Conservation (phyloP, 257 asterid species). For the Nicotiana noctiflora region DNA sequence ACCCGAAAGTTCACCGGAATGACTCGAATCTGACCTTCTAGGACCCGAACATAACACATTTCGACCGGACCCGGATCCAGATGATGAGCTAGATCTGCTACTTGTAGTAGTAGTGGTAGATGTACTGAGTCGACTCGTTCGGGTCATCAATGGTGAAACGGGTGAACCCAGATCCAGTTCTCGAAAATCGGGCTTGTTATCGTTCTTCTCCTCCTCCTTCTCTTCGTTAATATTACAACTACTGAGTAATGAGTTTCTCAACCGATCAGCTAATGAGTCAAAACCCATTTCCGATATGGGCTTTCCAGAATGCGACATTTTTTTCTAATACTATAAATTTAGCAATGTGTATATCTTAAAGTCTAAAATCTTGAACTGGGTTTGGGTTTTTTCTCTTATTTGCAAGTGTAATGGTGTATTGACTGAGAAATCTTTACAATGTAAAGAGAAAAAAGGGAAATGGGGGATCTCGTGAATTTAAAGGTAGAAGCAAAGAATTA, state of each 20-base stretch:
- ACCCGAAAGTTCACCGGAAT: conserved; percentile 45
- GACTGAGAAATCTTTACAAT: too few relatives aligned
- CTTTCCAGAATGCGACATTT: not conserved
- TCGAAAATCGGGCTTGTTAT: conserved; percentile 11
- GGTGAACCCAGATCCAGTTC: conserved; percentile 20
- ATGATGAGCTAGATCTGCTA: conserved; percentile 60
- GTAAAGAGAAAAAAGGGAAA: too few relatives aligned
- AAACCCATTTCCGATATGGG: not conserved
- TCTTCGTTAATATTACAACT: not conserved
- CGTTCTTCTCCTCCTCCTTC: not conserved
- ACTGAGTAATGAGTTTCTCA: not conserved
- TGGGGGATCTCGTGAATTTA: conserved; percentile 16
- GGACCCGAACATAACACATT: not conserved
- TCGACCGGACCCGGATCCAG: conserved; percentile 60
- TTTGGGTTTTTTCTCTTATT: not conserved
- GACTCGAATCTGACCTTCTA: conserved; percentile 30
- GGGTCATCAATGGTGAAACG: conserved; percentile 11
- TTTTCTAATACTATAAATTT: too few relatives aligned
- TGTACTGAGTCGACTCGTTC: not conserved
- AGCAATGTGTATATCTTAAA: not conserved
- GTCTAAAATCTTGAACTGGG: not conserved
- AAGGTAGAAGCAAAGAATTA: conserved; percentile 13
- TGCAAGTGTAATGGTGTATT: too few relatives aligned
- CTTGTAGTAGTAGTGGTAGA: conserved; percentile 25
- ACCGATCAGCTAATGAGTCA: conserved; percentile 8